Conservation (phyloP, 208 protist species). For the Leishmania lainsoni region DNA sequence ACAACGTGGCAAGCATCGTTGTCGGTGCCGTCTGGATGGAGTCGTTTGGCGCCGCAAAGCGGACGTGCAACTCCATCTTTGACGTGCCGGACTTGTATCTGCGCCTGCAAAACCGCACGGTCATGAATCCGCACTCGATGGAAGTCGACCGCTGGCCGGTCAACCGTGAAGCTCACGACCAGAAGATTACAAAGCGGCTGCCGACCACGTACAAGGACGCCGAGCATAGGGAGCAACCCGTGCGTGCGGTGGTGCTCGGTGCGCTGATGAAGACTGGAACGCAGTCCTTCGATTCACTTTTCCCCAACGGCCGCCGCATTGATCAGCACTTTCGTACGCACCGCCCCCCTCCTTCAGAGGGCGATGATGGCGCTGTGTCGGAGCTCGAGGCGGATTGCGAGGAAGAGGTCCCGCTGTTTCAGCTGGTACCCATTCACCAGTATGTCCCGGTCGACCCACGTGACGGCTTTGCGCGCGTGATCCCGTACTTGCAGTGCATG, state of each 20-base stretch:
- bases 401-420: constrained; percentile 51
- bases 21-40: constrained; percentile 66
- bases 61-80: constrained; percentile 39
- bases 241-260: constrained; percentile 59
- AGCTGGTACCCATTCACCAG: constrained; percentile 62
- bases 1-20: constrained; percentile 58
- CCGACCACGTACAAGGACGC: constrained; percentile 26
- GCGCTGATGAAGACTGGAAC: constrained; percentile 52
- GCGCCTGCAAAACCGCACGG: constrained; percentile 75
- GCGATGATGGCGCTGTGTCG: constrained; percentile 4
- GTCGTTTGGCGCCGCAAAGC: constrained; percentile 38
- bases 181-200: constrained; percentile 12
- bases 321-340: constrained; percentile 41
- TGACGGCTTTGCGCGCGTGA: constrained; percentile 39
- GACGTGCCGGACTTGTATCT: constrained; percentile 76
- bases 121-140: constrained; percentile 56
- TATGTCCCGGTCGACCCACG: constrained; percentile 50
- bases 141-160: constrained; percentile 82
- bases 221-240: constrained; percentile 29
- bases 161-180: constrained; percentile 34
- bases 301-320: constrained; percentile 40
- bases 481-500: constrained; percentile 65
- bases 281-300: constrained; percentile 41
- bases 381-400: constrained; percentile 21
- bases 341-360: constrained; percentile 8